These are phyloP conservation scores for Cicer arietinum DNA, from an alignment of 306 rosid genomes.

Conservation along the genomic window DNA sequence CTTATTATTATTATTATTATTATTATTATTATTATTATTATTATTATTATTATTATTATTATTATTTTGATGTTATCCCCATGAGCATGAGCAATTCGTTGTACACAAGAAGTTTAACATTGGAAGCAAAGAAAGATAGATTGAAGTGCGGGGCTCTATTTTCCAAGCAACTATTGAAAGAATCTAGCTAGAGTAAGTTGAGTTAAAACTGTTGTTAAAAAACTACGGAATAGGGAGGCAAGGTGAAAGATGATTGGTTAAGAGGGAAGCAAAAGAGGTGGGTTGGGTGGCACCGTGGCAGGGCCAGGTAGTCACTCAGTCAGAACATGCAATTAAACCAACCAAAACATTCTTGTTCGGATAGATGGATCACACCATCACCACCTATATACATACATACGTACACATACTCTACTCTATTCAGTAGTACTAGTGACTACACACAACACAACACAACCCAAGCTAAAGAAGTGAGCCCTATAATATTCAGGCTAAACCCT, in stretches of 20 bases:
- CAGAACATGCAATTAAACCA: constrained; percentile 35
- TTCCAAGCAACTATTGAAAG: neutral
- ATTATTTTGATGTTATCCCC: neutral
- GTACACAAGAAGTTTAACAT: neutral
- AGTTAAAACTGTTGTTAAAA: neutral
- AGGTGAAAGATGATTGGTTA: constrained; percentile 48
- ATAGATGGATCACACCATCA: constrained; percentile 31
- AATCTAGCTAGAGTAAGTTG: neutral
- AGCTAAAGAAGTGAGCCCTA: constrained; percentile 42
- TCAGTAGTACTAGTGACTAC: constrained; percentile 47
- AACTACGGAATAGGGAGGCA: constrained; percentile 10
- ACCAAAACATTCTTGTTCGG: constrained; percentile 78
- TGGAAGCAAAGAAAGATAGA: constrained; percentile 3
- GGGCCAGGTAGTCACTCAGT: constrained; percentile 36
- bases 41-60: too few species aligned
- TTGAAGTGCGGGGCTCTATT: neutral
- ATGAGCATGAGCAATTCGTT: neutral
- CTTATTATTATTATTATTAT: too few species aligned
- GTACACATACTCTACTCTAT: constrained; percentile 46
- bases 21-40: too few species aligned
- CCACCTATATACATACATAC: neutral
- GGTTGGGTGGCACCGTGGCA: neutral
- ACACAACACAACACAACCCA: constrained; percentile 23
- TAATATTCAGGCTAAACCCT: constrained; percentile 41
- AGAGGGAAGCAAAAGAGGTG: constrained; percentile 43